A percentile compares a stretch with the other conserved stretches of the same genome.
phyloP scores from a whole-genome alignment of 306 rosid genomes.

The Argentina anserina region DNA sequence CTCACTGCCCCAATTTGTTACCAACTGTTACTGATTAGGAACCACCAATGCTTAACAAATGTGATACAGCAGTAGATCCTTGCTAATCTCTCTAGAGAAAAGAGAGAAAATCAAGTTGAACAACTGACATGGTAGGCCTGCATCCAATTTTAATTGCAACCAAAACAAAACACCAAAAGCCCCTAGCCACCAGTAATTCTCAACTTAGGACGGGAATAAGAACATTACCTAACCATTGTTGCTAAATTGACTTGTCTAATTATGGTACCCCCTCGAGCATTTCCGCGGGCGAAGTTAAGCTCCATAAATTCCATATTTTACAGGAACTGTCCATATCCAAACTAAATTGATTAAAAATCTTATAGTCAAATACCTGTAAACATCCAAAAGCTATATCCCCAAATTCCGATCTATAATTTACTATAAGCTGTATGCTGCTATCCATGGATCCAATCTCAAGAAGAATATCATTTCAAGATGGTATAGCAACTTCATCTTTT shows the following conservation, averaged over 20 bases:
- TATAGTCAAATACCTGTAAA: slow-evolving; percentile 29
- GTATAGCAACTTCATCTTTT: slow-evolving; percentile 58
- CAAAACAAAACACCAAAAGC: not conserved
- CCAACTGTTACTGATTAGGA: not conserved
- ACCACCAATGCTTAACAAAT: not conserved
- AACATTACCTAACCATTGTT: not conserved
- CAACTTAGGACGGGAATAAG: not conserved
- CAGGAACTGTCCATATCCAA: slow-evolving; percentile 18
- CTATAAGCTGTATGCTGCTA: slow-evolving; percentile 32
- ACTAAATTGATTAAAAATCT: slow-evolving; percentile 25
- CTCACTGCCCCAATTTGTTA: not conserved
- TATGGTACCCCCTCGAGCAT: not conserved
- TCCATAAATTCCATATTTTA: not conserved
- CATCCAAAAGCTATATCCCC: slow-evolving; percentile 30
- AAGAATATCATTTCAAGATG: slow-evolving; percentile 48
- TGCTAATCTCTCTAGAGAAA: not conserved
- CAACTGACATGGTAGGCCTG: not conserved
- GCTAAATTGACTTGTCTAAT: not conserved
- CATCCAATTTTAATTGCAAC: not conserved
- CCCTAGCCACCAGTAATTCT: not conserved
- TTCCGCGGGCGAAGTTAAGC: not conserved
- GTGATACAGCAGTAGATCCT: not conserved
- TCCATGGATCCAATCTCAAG: slow-evolving; percentile 41
- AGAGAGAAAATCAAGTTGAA: not conserved
- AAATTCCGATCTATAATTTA: slow-evolving; percentile 26